These are phyloP conservation scores for Penicillium angulare DNA, from an alignment of 495 filamentous ascomycete genomes.

Conservation along the genomic window DNA sequence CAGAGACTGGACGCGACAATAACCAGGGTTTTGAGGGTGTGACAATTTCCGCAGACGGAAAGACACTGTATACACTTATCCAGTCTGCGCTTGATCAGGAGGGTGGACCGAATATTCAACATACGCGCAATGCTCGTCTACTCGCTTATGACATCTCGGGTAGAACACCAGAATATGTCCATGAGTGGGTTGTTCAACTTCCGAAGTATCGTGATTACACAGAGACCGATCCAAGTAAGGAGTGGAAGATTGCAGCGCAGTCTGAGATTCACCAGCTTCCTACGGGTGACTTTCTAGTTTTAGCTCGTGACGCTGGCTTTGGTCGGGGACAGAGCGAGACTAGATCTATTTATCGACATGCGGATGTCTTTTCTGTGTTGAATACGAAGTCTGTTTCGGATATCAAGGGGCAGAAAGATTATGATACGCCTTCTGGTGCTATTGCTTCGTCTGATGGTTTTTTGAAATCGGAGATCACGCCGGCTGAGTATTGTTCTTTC, in stretches of 20 bases:
- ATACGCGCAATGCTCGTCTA: slow-evolving; percentile 55
- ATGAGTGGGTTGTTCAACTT: slow-evolving; percentile 69
- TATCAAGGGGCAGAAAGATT: slow-evolving; percentile 52
- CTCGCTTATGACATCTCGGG: slow-evolving; percentile 61
- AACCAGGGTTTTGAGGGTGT: slow-evolving; percentile 81
- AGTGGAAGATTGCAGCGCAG: slow-evolving; percentile 59
- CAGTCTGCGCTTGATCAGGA: slow-evolving; percentile 69
- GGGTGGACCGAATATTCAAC: slow-evolving; percentile 56
- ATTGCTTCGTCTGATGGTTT: slow-evolving; percentile 54
- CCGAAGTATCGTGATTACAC: slow-evolving; percentile 55
- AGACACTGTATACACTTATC: slow-evolving; percentile 63
- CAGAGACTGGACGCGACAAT: slow-evolving; percentile 64
- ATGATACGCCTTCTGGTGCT: slow-evolving; percentile 51
- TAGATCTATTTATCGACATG: slow-evolving; percentile 65
- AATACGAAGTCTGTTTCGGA: slow-evolving; percentile 52
- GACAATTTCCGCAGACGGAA: slow-evolving; percentile 61
- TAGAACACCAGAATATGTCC: slow-evolving; percentile 39
- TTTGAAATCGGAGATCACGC: slow-evolving; percentile 55
- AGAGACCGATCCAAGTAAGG: slow-evolving; percentile 25
- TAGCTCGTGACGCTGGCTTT: slow-evolving; percentile 63
- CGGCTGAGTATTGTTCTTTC: slow-evolving; percentile 67
- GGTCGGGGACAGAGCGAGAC: slow-evolving; percentile 57
- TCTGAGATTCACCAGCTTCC: slow-evolving; percentile 69
- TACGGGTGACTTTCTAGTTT: slow-evolving; percentile 63
- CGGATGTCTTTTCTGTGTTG: slow-evolving; percentile 69